phyloP scores from a whole-genome alignment of 225 moss, liverwort and hornwort genomes.

The Physcomitrellopsis africana region DNA sequence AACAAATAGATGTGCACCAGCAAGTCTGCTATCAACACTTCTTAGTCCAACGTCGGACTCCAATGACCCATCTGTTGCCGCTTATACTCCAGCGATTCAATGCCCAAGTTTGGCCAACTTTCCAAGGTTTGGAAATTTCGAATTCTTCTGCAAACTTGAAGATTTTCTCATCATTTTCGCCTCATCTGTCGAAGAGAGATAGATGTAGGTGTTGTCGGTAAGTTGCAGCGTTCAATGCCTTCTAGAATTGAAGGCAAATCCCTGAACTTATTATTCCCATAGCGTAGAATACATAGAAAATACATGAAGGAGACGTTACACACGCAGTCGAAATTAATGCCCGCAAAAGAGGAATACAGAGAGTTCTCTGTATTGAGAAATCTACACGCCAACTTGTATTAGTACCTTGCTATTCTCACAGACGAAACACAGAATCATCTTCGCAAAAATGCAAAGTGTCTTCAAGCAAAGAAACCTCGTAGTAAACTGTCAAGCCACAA shows the following conservation, averaged over 20 bases:
- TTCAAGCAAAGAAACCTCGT: too few relatives aligned
- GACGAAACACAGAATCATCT: conserved; percentile 9
- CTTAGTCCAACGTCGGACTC: neutral
- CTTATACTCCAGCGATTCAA: conserved; percentile 1
- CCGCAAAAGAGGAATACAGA: neutral
- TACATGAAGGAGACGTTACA: neutral
- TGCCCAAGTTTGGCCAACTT: neutral
- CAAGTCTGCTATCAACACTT: neutral
- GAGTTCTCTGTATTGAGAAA: neutral
- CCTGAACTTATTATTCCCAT: neutral
- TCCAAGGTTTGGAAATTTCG: conserved; percentile 17
- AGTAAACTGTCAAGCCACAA: too few relatives aligned
- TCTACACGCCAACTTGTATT: neutral
- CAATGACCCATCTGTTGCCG: neutral
- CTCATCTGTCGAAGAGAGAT: conserved; percentile 30
- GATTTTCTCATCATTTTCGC: conserved; percentile 5
- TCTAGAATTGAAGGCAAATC: neutral
- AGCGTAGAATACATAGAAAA: neutral
- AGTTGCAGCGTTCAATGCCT: neutral
- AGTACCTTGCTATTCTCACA: neutral
- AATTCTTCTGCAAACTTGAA: neutral
- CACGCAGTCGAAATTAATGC: neutral
- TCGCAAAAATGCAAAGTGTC: too few relatives aligned
- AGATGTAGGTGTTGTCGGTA: neutral
- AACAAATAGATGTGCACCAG: neutral